Percentiles rank a stretch among this genome's conserved stretches.
Conservation (phyloP, 129 eudicot genomes). For the Oenanthe sinensis region DNA sequence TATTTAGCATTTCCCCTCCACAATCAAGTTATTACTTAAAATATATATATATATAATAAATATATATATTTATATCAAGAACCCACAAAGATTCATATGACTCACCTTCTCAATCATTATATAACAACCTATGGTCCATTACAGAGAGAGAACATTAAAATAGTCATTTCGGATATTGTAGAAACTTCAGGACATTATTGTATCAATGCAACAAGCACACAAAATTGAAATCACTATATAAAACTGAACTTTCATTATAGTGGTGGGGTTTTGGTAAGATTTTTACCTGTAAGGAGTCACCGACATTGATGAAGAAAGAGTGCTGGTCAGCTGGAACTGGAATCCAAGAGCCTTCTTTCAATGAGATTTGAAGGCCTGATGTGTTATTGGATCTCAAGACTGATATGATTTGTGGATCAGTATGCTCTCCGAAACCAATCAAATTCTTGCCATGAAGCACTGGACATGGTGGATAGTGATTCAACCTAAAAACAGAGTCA, state of each 20-base stretch:
- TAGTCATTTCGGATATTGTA: neutral
- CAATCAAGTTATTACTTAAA: neutral
- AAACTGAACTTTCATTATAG: neutral
- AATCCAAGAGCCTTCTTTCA: slow-evolving; percentile 44
- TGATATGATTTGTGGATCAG: slow-evolving; percentile 60
- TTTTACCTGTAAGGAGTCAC: slow-evolving; percentile 56
- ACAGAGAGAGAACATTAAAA: neutral
- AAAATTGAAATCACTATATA: neutral
- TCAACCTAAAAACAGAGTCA: slow-evolving; percentile 41
- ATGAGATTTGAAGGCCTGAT: slow-evolving; percentile 39
- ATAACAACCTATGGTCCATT: neutral
- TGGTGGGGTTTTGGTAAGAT: neutral
- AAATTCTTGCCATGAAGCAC: slow-evolving; percentile 12
- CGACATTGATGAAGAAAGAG: slow-evolving; percentile 53
- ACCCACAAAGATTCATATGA: neutral
- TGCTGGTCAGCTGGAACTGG: slow-evolving; percentile 46
- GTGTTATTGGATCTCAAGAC: slow-evolving; percentile 46
- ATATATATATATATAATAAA: neutral
- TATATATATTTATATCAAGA: neutral
- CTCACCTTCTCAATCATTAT: neutral
- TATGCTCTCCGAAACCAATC: slow-evolving; percentile 58
- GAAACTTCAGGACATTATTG: neutral
- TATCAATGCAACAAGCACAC: neutral
- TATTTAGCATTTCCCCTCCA: neutral
- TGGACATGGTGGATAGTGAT: slow-evolving; percentile 40